phyloP scores from a whole-genome alignment of 192 early-diverging fungal species.

The Dispira parvispora region DNA sequence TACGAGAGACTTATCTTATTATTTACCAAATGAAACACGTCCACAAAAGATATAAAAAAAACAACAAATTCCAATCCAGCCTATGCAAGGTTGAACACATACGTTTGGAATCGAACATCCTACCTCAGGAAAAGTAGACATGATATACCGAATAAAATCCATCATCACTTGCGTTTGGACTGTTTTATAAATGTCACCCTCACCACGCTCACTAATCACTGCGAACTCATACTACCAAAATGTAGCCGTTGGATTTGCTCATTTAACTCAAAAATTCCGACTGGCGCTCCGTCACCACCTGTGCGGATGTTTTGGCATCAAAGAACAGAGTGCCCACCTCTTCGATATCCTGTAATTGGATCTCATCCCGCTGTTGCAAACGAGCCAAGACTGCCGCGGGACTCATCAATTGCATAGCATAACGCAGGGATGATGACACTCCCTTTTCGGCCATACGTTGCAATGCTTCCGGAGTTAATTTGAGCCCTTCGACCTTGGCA shows the following conservation, averaged over 20 bases:
- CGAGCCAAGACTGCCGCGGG: slow-evolving; percentile 75
- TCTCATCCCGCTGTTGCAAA: slow-evolving; percentile 67
- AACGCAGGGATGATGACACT: slow-evolving; percentile 77
- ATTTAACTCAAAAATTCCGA: neutral
- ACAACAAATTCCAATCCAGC: no score
- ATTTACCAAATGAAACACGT: no score
- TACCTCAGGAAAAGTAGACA: no score
- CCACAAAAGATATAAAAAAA: no score
- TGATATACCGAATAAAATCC: no score
- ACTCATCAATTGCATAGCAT: slow-evolving; percentile 87
- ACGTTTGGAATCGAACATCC: no score
- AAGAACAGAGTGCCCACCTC: slow-evolving; percentile 76
- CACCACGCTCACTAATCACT: no score
- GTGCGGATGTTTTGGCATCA: slow-evolving; percentile 70
- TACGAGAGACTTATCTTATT: no score
- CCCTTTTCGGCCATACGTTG: slow-evolving; percentile 71
- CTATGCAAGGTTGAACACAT: no score
- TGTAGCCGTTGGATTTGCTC: neutral
- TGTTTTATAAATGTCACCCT: no score
- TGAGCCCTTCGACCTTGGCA: slow-evolving; percentile 76
- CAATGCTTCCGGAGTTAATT: slow-evolving; percentile 57
- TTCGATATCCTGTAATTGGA: slow-evolving; percentile 71
- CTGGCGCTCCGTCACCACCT: slow-evolving; percentile 36
- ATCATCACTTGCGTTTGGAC: no score
- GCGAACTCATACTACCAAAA: no score